A percentile compares a stretch with the other conserved stretches of the same genome.
Evolutionary conservation across 768 basidiomycete genomes (phyloP).

Genomic region (Mrakia blollopis): DNA sequence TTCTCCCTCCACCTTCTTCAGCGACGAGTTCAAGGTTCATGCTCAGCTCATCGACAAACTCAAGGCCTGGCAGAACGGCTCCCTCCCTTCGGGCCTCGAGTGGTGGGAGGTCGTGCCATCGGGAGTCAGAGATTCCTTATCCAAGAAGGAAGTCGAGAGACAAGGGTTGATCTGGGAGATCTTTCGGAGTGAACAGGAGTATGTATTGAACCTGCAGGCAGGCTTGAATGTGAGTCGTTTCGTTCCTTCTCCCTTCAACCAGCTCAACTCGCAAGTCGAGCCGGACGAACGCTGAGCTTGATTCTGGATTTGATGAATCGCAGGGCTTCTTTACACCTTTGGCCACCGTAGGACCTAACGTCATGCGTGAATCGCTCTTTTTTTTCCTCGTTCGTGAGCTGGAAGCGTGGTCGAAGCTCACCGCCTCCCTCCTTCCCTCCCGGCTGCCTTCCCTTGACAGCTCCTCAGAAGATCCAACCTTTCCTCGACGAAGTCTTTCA

Average conservation of each 20-base stretch:
- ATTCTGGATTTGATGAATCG: neutral
- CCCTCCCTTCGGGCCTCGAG: conserved; percentile 10
- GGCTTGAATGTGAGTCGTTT: conserved; percentile 27
- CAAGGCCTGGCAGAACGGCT: conserved; percentile 17
- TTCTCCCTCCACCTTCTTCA: conserved; percentile 14
- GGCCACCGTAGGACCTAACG: neutral
- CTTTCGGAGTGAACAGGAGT: conserved; percentile 29
- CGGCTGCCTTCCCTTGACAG: neutral
- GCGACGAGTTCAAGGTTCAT: conserved; percentile 19
- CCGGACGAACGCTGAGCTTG: neutral
- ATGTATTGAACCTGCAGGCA: conserved; percentile 23
- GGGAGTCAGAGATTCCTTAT: neutral
- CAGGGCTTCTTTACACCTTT: conserved; percentile 29
- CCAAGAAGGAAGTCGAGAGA: conserved; percentile 16
- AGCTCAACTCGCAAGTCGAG: too few relatives aligned
- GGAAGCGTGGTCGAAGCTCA: neutral
- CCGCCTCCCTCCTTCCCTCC: conserved; percentile 4
- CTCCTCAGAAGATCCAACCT: neutral
- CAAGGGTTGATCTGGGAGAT: conserved; percentile 32
- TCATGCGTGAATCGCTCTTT: conserved; percentile 17
- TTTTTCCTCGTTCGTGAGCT: too few relatives aligned
- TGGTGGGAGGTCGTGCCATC: conserved; percentile 28
- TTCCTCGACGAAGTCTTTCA: conserved; percentile 24
- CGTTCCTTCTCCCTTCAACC: neutral
- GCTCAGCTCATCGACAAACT: neutral